A percentile compares a stretch with the other conserved stretches of the same genome.
These are phyloP conservation scores for Nectriaceae sp. DNA, from an alignment of 2,329 filamentous ascomycete species.

Conservation along the genomic window DNA sequence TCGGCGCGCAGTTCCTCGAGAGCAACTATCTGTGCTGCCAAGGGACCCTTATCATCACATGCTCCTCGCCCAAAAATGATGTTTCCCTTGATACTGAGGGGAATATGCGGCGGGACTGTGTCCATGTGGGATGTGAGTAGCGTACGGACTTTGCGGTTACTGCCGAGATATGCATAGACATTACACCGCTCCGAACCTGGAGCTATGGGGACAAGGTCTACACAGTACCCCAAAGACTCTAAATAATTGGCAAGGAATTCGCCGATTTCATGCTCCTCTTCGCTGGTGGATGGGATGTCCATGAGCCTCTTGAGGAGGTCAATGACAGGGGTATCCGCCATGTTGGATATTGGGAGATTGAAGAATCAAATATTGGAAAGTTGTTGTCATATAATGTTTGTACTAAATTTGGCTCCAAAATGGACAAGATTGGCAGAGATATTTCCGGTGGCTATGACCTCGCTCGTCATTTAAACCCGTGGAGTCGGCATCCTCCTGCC, in stretches of 20 bases:
- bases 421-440: too few species aligned
- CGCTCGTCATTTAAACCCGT: too few species aligned
- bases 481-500: too few species aligned
- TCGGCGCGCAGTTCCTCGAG: constrained; percentile 33
- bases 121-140: constrained; percentile 77
- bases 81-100: constrained; percentile 56
- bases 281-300: constrained; percentile 18
- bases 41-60: constrained; percentile 64
- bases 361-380: too few species aligned
- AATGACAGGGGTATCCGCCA: constrained; percentile 13
- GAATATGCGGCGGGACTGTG: constrained; percentile 67
- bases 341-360: too few species aligned
- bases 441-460: too few species aligned
- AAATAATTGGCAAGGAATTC: constrained; percentile 67
- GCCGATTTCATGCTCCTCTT: constrained; percentile 61
- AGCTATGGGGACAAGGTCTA: constrained; percentile 28
- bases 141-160: constrained; percentile 51
- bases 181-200: constrained; percentile 54
- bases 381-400: too few species aligned
- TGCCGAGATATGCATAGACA: constrained; percentile 64
- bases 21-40: constrained; percentile 71
- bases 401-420: too few species aligned
- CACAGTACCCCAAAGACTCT: constrained; percentile 40
- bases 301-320: constrained; percentile 16
- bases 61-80: constrained; percentile 61